These are phyloP conservation scores for Rubia balearica DNA, from an alignment of 305 asterid species.

Conservation along the genomic window DNA sequence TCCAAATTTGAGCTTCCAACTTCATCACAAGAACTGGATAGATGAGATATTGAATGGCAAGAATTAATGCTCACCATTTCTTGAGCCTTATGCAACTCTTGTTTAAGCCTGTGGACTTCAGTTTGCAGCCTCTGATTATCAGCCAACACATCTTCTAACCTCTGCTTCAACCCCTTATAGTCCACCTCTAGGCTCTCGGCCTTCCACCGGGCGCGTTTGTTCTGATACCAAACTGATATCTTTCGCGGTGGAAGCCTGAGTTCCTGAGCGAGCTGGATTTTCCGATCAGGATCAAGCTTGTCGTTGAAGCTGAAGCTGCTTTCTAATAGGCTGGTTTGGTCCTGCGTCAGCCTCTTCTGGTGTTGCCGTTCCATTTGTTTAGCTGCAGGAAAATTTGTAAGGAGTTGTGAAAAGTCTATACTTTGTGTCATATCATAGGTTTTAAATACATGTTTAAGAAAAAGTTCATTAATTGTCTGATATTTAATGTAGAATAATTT, in stretches of 20 bases:
- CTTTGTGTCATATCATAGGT: background rate
- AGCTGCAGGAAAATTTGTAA: background rate
- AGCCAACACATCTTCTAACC: slow-evolving; percentile 34
- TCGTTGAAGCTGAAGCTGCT: slow-evolving; percentile 43
- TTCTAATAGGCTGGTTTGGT: slow-evolving; percentile 56
- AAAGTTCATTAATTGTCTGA: background rate
- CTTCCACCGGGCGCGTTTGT: slow-evolving; percentile 75
- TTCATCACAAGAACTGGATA: slow-evolving; percentile 69
- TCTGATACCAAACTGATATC: slow-evolving; percentile 74
- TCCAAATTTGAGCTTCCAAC: slow-evolving; percentile 51
- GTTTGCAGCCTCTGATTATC: slow-evolving; percentile 46
- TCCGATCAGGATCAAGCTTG: slow-evolving; percentile 67
- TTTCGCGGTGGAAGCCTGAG: slow-evolving; percentile 58
- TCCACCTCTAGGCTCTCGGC: slow-evolving; percentile 60
- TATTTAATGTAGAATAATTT: background rate
- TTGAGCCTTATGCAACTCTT: slow-evolving; percentile 48
- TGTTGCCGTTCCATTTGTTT: slow-evolving; percentile 17
- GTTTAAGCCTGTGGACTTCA: slow-evolving; percentile 43
- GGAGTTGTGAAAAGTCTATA: slow-evolving; percentile 20
- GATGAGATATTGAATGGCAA: slow-evolving; percentile 30
- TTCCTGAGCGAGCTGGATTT: slow-evolving; percentile 58
- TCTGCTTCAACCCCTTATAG: slow-evolving; percentile 44
- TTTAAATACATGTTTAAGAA: background rate
- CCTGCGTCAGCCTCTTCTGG: slow-evolving; percentile 51
- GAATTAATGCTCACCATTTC: slow-evolving; percentile 31